Percentiles rank a stretch among this genome's conserved stretches.
Evolutionary conservation across 805 yeast genomes (phyloP).

Genomic region (Barnettozyma californica): DNA sequence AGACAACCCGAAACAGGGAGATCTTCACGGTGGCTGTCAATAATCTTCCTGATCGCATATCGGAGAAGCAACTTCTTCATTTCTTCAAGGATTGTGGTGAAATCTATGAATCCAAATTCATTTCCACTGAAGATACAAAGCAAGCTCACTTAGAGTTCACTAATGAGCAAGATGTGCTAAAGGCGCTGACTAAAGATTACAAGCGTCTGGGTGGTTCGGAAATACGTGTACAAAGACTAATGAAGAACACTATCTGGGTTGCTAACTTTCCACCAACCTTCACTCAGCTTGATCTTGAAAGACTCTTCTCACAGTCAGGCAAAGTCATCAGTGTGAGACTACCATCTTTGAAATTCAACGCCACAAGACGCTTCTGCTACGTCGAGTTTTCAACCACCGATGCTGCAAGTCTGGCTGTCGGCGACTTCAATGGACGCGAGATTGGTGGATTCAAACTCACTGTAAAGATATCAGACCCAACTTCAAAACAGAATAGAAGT

Average conservation of each 20-base stretch:
- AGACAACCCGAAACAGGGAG: constrained; percentile 50
- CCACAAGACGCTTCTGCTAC: constrained; percentile 68
- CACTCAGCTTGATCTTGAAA: constrained; percentile 33
- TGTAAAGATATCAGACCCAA: constrained; percentile 61
- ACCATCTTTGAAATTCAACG: constrained; percentile 54
- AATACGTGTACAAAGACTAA: constrained; percentile 41
- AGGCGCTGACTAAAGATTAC: constrained; percentile 56
- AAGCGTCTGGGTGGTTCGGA: constrained; percentile 40
- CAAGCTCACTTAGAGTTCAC: constrained; percentile 58
- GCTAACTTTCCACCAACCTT: constrained; percentile 65
- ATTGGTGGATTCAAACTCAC: constrained; percentile 38
- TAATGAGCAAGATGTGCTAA: constrained; percentile 39
- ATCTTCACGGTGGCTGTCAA: constrained; percentile 48
- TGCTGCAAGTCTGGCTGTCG: constrained; percentile 42
- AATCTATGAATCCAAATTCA: constrained; percentile 33
- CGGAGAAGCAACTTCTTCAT: constrained; percentile 33
- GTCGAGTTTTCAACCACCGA: constrained; percentile 45
- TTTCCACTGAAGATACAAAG: constrained; percentile 13
- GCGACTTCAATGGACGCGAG: constrained; percentile 33
- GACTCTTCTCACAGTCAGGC: constrained; percentile 38
- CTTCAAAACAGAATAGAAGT: constrained; percentile 33
- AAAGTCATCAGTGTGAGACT: constrained; percentile 47
- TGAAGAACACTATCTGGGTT: constrained; percentile 58
- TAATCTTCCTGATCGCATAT: constrained; percentile 37
- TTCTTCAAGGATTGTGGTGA: constrained; percentile 61